A percentile compares a stretch with the other conserved stretches of the same genome.
Evolutionary conservation across 2,329 filamentous ascomycete species (phyloP).

Genomic region (Pseudocercospora musae): DNA sequence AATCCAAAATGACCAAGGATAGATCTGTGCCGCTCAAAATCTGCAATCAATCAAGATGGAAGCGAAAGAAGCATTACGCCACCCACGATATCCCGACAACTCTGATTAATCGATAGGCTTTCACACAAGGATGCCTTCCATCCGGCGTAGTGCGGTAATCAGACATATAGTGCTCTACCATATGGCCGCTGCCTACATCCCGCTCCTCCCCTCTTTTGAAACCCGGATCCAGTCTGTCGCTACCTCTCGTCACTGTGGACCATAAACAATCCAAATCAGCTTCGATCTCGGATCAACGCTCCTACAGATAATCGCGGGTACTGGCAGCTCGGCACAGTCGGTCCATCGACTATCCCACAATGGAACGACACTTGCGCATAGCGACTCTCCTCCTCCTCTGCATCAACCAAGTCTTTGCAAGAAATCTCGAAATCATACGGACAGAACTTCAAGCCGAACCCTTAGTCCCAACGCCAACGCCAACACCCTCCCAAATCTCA

Average conservation of each 20-base stretch:
- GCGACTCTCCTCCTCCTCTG: neutral
- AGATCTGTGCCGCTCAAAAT: neutral
- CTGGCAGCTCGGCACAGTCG: neutral
- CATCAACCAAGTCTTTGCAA: neutral
- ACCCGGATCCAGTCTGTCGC: neutral
- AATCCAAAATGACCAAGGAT: neutral
- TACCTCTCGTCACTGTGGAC: neutral
- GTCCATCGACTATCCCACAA: neutral
- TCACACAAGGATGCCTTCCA: neutral
- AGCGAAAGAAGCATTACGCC: neutral
- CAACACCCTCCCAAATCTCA: neutral
- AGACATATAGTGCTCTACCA: neutral
- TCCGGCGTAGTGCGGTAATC: neutral
- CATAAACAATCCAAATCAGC: neutral
- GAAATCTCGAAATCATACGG: neutral
- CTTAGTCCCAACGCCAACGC: neutral
- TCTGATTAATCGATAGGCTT: conserved; percentile 1
- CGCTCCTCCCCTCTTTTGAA: neutral
- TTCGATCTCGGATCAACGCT: neutral
- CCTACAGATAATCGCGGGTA: neutral
- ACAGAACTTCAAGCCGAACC: neutral
- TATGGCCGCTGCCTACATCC: neutral
- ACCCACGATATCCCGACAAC: neutral
- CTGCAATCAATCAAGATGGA: neutral
- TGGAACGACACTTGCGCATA: neutral